Percentiles rank a stretch among this genome's conserved stretches.
Conservation (phyloP, 2,329 filamentous ascomycete species). For the Curvularia sp. region DNA sequence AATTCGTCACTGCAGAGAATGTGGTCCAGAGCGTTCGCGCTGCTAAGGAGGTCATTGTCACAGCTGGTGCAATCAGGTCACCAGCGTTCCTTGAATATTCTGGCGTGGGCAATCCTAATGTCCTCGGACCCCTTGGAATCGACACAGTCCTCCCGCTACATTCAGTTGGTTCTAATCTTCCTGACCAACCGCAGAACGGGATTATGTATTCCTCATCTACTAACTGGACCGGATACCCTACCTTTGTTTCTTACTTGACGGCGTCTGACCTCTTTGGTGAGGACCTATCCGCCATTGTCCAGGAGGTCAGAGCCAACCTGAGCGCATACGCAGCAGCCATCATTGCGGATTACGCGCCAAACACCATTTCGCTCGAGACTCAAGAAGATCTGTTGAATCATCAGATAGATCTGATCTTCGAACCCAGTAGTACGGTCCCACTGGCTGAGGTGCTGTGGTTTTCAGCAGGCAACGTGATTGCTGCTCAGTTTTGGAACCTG, state of each 20-base stretch:
- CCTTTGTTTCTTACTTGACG: conserved; percentile 48
- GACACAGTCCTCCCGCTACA: conserved; percentile 31
- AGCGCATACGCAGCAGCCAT: conserved; percentile 39
- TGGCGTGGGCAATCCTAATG: conserved; percentile 46
- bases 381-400: conserved; percentile 54
- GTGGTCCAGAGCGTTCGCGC: conserved; percentile 27
- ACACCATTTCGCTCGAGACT: conserved; percentile 36
- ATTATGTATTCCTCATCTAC: conserved; percentile 37
- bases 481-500: conserved; percentile 52
- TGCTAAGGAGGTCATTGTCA: conserved; percentile 45
- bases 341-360: conserved; percentile 25
- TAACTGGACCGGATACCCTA: conserved; percentile 51
- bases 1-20: conserved; percentile 32
- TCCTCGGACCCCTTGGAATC: conserved; percentile 35
- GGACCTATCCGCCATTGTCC: conserved; percentile 31
- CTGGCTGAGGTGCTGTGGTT: conserved; percentile 58
- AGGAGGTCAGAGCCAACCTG: conserved; percentile 36
- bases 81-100: conserved; percentile 48
- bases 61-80: conserved; percentile 47
- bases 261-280: conserved; percentile 48
- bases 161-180: conserved; percentile 45
- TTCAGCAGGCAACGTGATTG: conserved; percentile 36
- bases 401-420: conserved; percentile 60
- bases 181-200: conserved; percentile 45
- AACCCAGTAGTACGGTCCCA: conserved; percentile 48